Evolutionary conservation across 768 basidiomycete genomes (phyloP).

Genomic region (Pleurotus djamor): DNA sequence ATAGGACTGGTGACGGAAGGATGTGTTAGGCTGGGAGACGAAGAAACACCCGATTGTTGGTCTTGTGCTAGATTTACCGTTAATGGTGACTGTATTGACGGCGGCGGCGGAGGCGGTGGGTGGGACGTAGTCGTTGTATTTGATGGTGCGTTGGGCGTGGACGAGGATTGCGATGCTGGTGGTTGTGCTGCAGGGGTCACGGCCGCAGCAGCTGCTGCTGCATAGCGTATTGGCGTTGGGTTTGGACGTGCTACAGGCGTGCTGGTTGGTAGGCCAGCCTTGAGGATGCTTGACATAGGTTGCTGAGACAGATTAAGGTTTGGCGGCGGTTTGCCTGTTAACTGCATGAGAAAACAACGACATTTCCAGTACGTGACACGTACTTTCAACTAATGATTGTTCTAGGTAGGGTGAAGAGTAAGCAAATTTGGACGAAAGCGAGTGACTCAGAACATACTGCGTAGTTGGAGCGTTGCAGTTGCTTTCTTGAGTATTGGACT

Average conservation of each 20-base stretch:
- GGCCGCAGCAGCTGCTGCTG: slow-evolving; percentile 82
- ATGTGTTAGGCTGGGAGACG: slow-evolving; percentile 86
- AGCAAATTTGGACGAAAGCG: too few relatives aligned
- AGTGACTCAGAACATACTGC: slow-evolving; percentile 52
- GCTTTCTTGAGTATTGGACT: slow-evolving; percentile 84
- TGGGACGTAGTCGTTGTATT: slow-evolving; percentile 20
- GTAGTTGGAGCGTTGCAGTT: slow-evolving; percentile 52
- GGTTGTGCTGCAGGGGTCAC: slow-evolving; percentile 25
- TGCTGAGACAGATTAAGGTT: slow-evolving; percentile 81
- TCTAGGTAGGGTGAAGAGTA: slow-evolving; percentile 35
- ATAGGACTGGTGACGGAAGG: slow-evolving; percentile 81
- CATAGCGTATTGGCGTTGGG: slow-evolving; percentile 77
- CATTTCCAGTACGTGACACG: slow-evolving; percentile 12
- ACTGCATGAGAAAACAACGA: slow-evolving; percentile 10
- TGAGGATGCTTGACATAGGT: slow-evolving; percentile 73
- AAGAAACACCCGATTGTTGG: slow-evolving; percentile 43
- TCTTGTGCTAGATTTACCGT: slow-evolving; percentile 30
- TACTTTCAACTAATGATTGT: slow-evolving; percentile 64
- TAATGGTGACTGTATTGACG: slow-evolving; percentile 37
- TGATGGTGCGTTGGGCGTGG: slow-evolving; percentile 27
- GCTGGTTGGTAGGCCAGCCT: slow-evolving; percentile 55
- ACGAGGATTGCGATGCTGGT: slow-evolving; percentile 17
- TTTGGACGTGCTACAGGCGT: slow-evolving; percentile 50
- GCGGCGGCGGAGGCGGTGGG: slow-evolving; percentile 30
- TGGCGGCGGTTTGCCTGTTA: slow-evolving; percentile 69